These are phyloP conservation scores for Suhomyces terraborum DNA, from an alignment of 1,139 yeast genomes.

Conservation along the genomic window DNA sequence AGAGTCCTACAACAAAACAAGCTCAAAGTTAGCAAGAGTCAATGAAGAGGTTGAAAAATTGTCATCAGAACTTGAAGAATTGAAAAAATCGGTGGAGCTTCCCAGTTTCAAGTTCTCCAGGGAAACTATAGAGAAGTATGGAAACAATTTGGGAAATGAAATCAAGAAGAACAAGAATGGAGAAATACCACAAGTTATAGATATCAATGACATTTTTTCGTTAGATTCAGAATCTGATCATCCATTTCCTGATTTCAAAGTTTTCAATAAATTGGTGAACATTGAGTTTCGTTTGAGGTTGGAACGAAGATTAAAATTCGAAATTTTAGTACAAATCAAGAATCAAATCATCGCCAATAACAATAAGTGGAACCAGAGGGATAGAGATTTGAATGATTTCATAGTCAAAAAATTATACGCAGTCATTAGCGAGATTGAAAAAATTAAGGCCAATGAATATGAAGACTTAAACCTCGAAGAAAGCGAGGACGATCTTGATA, in stretches of 20 bases:
- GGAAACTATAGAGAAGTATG: conserved; percentile 31
- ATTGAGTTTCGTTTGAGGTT: conserved; percentile 39
- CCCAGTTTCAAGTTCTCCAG: conserved; percentile 36
- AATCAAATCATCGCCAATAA: conserved; percentile 35
- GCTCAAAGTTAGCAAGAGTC: conserved; percentile 34
- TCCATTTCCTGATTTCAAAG: conserved; percentile 34
- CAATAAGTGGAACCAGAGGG: conserved; percentile 45
- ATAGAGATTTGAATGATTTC: conserved; percentile 41
- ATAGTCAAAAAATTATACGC: conserved; percentile 33
- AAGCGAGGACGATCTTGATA: conserved; percentile 15
- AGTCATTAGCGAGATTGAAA: conserved; percentile 21
- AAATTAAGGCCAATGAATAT: conserved; percentile 15
- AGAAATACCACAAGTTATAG: conserved; percentile 22
- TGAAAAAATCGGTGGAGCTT: conserved; percentile 27
- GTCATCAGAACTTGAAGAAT: conserved; percentile 27
- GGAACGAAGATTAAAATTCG: conserved; percentile 38
- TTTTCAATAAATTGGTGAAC: conserved; percentile 35
- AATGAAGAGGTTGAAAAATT: conserved; percentile 29
- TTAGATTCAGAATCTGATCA: conserved; percentile 27
- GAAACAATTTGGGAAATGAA: conserved; percentile 22
- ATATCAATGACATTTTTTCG: conserved; percentile 30
- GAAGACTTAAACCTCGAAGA: conserved; percentile 17
- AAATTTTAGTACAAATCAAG: conserved; percentile 36
- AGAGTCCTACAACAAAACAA: conserved; percentile 31
- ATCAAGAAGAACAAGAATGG: conserved; percentile 19